Evolutionary conservation across 192 early-diverging fungal genomes (phyloP).

Genomic region (Mortierella alpina): DNA sequence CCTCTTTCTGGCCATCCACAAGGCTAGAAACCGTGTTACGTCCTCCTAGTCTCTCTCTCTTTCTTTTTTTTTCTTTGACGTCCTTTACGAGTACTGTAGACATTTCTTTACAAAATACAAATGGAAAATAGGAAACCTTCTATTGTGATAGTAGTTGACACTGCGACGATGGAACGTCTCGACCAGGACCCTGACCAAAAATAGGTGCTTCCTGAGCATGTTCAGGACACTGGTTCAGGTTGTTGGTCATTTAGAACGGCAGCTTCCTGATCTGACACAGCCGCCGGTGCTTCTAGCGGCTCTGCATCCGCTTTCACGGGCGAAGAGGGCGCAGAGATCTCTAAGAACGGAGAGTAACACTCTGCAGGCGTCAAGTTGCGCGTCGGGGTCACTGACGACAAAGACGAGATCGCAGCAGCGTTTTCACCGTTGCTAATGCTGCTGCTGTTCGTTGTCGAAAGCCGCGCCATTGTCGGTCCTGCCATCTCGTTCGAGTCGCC

Average conservation of each 20-base stretch:
- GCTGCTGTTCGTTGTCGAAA: neutral
- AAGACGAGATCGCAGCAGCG: neutral
- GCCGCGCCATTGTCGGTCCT: neutral
- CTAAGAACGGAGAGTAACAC: constrained; percentile 35
- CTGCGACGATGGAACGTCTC: no score
- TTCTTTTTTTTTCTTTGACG: neutral
- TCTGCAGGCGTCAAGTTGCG: constrained; percentile 35
- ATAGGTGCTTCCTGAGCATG: no score
- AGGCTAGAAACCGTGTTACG: constrained; percentile 28
- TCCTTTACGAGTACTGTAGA: neutral
- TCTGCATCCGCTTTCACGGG: constrained; percentile 1
- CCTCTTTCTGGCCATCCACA: constrained; percentile 54
- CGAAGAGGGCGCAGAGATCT: constrained; percentile 38
- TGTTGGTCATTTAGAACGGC: no score
- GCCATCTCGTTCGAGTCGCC: constrained; percentile 4
- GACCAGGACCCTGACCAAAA: no score
- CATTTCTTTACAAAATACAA: neutral
- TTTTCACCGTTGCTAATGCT: neutral
- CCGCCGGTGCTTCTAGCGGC: constrained; percentile 1
- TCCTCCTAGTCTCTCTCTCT: constrained; percentile 8
- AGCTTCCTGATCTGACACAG: neutral
- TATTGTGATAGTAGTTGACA: neutral
- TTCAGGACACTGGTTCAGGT: no score
- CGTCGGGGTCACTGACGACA: neutral
- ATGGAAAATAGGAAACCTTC: neutral